Base-by-base conservation (phyloP, 2,329 filamentous ascomycete species). In the Plenodomus biglobosus region DNA sequence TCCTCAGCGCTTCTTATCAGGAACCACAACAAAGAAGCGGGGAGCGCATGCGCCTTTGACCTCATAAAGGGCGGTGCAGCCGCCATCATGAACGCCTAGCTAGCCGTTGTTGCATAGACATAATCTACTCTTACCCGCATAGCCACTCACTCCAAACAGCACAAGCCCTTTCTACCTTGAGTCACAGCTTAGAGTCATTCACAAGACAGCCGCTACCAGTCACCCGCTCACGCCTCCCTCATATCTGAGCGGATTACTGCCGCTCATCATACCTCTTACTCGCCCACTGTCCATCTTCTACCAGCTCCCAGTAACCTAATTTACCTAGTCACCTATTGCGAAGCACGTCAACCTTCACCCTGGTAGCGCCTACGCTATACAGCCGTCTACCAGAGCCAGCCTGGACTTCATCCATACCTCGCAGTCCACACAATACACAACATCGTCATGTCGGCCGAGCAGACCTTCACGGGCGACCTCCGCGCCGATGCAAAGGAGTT, bases 401-500 rank as follows among this genome's bases (percentile, higher is more conserved):
- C 27, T 32, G 27, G 27, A 32, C 27, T 15, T 8, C 8, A 8
- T 11, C 27, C 8, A 8, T 15, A 32, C 27, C 27, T 20, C 20
- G 17, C 51, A 47, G 42, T 44, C 40, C 42, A 47, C 38, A 16
- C 40, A 40, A 22, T 27, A 16, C 20, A 34, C 20, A 41, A 13
- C 35, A 36, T 48, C 57, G 62, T 40, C 67, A 78, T 77, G 75
- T 71, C 75, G 57, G 66, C 73, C 60, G 72, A 76, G 59, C 75
- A 76, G 66, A 69, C 73, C 64, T 70, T 76, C 62, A 76, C 75
- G 60, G 65, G 70, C 66, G 81, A 84, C 65, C 73, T 84, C 53
- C 80, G 81, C 65, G 76, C 75, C 66, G 71, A 71, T 57, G 75
- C 78, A 62, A 78, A 77, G 62, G 78, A 80, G 59, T 78, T 73